Evolutionary conservation across 192 early-diverging fungal genomes (phyloP).

Genomic region (Allomyces javanicus): DNA sequence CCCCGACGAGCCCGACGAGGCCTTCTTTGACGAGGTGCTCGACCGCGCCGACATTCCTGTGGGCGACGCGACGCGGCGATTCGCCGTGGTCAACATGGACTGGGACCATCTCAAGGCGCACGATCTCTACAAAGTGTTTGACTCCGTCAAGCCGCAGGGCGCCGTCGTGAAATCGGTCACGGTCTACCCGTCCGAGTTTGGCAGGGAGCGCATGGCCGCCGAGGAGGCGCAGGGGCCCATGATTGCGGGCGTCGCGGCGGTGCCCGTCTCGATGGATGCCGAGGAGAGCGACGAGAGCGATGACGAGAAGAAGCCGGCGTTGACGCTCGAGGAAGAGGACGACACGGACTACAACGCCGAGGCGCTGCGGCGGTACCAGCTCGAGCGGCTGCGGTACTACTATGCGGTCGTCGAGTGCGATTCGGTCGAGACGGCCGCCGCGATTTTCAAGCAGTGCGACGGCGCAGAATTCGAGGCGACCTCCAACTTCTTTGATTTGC

Average conservation of each 20-base stretch:
- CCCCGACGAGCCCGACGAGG: constrained; percentile 15
- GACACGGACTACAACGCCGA: constrained; percentile 65
- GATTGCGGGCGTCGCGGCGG: constrained; percentile 36
- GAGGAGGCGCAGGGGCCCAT: constrained; percentile 62
- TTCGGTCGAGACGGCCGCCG: constrained; percentile 53
- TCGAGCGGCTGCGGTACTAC: constrained; percentile 74
- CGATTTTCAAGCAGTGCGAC: constrained; percentile 67
- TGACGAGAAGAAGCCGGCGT: constrained; percentile 14
- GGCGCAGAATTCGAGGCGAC: constrained; percentile 78
- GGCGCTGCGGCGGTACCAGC: constrained; percentile 71
- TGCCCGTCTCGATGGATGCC: constrained; percentile 7
- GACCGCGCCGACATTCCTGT: constrained; percentile 15
- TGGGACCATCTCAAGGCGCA: constrained; percentile 80
- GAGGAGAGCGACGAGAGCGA: constrained; percentile 6
- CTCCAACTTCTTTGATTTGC: constrained; percentile 82
- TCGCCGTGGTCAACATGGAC: constrained; percentile 84
- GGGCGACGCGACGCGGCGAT: constrained; percentile 44
- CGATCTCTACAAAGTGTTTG: constrained; percentile 72
- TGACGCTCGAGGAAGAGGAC: constrained; percentile 28
- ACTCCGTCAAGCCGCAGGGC: constrained; percentile 55
- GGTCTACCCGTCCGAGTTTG: constrained; percentile 79
- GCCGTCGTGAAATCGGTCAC: constrained; percentile 51
- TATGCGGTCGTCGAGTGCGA: constrained; percentile 92
- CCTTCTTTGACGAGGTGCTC: neutral
- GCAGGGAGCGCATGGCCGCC: constrained; percentile 47